phyloP scores from a whole-genome alignment of 2,329 filamentous ascomycete species.

The Epichloe brachyelytri region DNA sequence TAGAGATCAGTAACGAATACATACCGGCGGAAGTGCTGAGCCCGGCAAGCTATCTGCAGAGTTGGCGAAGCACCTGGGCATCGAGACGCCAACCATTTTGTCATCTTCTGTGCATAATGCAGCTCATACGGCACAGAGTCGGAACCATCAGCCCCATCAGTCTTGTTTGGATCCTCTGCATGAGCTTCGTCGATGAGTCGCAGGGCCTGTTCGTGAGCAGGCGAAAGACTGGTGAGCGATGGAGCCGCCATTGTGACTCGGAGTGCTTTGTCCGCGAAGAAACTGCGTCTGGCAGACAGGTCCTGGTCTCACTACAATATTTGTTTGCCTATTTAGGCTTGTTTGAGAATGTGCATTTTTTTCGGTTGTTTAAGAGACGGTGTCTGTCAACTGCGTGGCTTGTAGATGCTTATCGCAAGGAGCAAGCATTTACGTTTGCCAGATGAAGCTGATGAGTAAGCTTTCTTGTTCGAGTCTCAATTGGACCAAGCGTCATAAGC shows the following conservation, averaged over 20 bases:
- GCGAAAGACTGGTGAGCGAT: background rate
- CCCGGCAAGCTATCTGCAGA: slow-evolving; percentile 64
- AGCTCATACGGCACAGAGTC: slow-evolving; percentile 57
- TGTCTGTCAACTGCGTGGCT: background rate
- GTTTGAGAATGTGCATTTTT: too few relatives aligned
- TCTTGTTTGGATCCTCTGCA: slow-evolving; percentile 21
- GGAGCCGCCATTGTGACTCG: background rate
- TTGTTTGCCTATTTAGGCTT: too few relatives aligned
- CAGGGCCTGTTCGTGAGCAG: slow-evolving; percentile 37
- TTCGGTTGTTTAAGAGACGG: background rate
- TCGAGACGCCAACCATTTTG: slow-evolving; percentile 52
- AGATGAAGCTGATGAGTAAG: slow-evolving; percentile 3
- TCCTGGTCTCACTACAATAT: too few relatives aligned
- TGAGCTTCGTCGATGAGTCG: slow-evolving; percentile 57
- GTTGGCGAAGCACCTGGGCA: slow-evolving; percentile 49
- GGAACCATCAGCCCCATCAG: slow-evolving; percentile 29
- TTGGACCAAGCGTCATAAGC: background rate
- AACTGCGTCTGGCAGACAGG: too few relatives aligned
- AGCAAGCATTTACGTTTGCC: too few relatives aligned
- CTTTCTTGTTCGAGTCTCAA: background rate
- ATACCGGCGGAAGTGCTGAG: slow-evolving; percentile 66
- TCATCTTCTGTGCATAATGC: slow-evolving; percentile 72
- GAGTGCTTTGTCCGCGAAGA: too few relatives aligned
- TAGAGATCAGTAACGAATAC: too few relatives aligned
- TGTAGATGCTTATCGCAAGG: background rate